Conservation (phyloP, 495 filamentous ascomycete species). For the Neurospora sp. region DNA sequence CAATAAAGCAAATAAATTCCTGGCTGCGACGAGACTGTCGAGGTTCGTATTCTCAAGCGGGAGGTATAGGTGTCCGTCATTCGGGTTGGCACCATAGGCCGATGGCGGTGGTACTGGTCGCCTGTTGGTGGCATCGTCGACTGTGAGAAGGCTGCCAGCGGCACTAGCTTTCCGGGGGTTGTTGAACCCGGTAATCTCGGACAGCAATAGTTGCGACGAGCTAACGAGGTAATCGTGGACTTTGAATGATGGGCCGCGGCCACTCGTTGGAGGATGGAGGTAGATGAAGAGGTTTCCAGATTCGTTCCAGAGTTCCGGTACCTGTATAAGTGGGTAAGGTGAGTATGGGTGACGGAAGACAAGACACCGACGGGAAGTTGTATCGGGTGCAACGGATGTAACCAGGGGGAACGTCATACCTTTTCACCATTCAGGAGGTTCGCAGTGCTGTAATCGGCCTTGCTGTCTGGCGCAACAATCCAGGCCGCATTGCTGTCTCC, state of each 20-base stretch:
- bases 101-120: constrained; percentile 25
- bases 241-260: constrained; percentile 65
- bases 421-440: constrained; percentile 49
- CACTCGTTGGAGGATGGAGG: constrained; percentile 57
- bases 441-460: constrained; percentile 50
- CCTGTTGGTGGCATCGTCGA: constrained; percentile 30
- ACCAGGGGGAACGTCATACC: constrained; percentile 24
- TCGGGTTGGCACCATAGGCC: constrained; percentile 16
- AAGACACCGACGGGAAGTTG: background rate
- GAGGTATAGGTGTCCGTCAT: constrained; percentile 62
- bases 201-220: constrained; percentile 62
- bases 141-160: constrained; percentile 27
- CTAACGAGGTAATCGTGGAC: constrained; percentile 61
- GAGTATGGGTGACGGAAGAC: background rate
- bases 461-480: constrained; percentile 48
- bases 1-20: constrained; percentile 89
- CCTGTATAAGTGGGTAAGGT: constrained; percentile 30
- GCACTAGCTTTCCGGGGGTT: constrained; percentile 30
- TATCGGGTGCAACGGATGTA: background rate
- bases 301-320: constrained; percentile 85
- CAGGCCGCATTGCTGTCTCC: constrained; percentile 40
- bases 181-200: constrained; percentile 35
- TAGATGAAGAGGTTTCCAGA: constrained; percentile 75
- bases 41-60: constrained; percentile 43
- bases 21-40: constrained; percentile 60